Evolutionary conservation across 352 stramenopile species (phyloP).

Genomic region (Pythium monospermum): DNA sequence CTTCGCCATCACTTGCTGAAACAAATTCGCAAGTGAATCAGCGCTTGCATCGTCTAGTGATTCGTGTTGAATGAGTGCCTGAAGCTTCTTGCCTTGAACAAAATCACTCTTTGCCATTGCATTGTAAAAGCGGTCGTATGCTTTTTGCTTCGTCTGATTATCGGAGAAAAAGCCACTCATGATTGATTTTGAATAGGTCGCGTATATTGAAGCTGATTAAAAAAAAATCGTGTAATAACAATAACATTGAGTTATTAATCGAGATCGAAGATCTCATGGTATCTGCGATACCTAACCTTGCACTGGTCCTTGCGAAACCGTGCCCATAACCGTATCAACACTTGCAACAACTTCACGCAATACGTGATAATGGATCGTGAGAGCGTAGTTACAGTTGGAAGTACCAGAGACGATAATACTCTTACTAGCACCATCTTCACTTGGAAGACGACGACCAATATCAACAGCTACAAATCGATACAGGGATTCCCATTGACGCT

Average conservation of each 20-base stretch:
- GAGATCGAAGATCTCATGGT: too few species aligned
- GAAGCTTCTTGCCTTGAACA: too few species aligned
- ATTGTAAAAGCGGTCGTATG: too few species aligned
- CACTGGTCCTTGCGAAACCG: constrained; percentile 15
- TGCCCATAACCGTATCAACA: constrained; percentile 23
- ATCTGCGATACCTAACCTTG: too few species aligned
- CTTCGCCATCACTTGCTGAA: too few species aligned
- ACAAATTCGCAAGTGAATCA: too few species aligned
- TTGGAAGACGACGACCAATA: constrained; percentile 24
- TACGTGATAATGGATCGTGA: constrained; percentile 22
- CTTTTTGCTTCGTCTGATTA: too few species aligned
- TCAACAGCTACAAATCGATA: constrained; percentile 25
- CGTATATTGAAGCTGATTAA: constrained; percentile 22
- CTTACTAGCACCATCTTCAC: constrained; percentile 23
- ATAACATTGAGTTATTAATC: constrained; percentile 14
- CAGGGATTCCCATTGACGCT: constrained; percentile 20
- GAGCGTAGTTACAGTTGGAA: constrained; percentile 15
- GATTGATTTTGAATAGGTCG: constrained; percentile 14
- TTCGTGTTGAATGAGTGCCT: too few species aligned
- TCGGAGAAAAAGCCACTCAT: constrained; percentile 21
- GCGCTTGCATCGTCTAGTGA: too few species aligned
- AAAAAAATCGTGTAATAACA: constrained; percentile 11
- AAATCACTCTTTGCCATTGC: too few species aligned
- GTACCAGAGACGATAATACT: constrained; percentile 18
- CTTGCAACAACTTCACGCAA: constrained; percentile 22